phyloP scores from a whole-genome alignment of 371 early-diverging fungal genomes.

The Mortierella sp. region DNA sequence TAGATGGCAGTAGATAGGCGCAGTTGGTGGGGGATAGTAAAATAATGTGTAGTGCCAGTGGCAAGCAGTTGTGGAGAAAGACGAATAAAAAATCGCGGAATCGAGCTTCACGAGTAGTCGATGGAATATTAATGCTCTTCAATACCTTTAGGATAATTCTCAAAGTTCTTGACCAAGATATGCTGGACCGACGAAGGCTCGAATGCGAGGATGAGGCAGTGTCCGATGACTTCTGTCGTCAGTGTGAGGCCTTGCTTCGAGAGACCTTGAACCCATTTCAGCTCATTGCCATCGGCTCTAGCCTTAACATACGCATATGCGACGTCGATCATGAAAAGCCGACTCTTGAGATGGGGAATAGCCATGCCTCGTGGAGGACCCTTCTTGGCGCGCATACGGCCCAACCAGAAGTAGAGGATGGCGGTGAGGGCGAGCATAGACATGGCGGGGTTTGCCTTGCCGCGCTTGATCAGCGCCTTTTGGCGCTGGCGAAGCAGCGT shows the following conservation, averaged over 20 bases:
- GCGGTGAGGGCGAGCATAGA: conserved; percentile 52
- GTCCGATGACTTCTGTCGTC: conserved; percentile 46
- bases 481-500: conserved; percentile 51
- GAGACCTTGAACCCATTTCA: conserved; percentile 44
- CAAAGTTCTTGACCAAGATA: conserved; percentile 57
- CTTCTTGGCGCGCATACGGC: conserved; percentile 50
- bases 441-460: conserved; percentile 53
- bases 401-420: conserved; percentile 51
- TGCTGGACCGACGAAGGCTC: conserved; percentile 55
- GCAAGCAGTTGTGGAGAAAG: background rate
- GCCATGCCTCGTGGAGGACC: conserved; percentile 44
- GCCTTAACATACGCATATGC: conserved; percentile 33
- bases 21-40: no score
- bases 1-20: no score
- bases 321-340: conserved; percentile 42
- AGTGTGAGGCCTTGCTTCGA: conserved; percentile 47
- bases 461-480: conserved; percentile 39
- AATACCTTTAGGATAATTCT: conserved; percentile 55
- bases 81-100: no score
- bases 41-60: no score
- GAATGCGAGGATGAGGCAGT: conserved; percentile 45
- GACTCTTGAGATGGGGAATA: conserved; percentile 35
- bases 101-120: no score
- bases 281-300: conserved; percentile 32
- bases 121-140: no score